phyloP scores from a whole-genome alignment of 768 basidiomycete species.

The Lactifluus echinatus region DNA sequence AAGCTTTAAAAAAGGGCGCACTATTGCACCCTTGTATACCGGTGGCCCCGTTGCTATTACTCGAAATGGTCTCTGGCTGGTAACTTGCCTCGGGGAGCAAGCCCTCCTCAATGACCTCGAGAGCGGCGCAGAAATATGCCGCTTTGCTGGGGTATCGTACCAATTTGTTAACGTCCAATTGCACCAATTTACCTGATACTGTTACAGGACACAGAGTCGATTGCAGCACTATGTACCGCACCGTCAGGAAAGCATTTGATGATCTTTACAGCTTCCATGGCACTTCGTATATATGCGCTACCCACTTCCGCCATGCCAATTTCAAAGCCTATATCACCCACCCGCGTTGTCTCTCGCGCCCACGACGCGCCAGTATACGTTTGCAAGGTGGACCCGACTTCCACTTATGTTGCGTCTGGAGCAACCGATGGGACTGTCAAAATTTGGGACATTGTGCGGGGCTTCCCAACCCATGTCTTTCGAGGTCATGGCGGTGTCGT shows the following conservation, averaged over 20 bases:
- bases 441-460: constrained; percentile 86
- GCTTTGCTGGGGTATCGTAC: constrained; percentile 70
- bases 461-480: constrained; percentile 89
- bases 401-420: constrained; percentile 88
- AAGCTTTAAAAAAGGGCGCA: constrained; percentile 70
- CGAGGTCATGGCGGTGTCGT: constrained; percentile 98
- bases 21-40: constrained; percentile 78
- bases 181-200: constrained; percentile 6
- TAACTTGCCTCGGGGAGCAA: constrained; percentile 84
- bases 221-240: constrained; percentile 78
- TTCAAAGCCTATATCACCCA: constrained; percentile 51
- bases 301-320: constrained; percentile 40
- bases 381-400: constrained; percentile 74
- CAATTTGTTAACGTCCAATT: background rate
- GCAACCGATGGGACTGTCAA: constrained; percentile 96
- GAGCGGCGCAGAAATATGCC: constrained; percentile 65
- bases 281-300: constrained; percentile 78
- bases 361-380: constrained; percentile 95
- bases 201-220: constrained; percentile 71
- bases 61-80: constrained; percentile 65
- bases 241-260: constrained; percentile 66
- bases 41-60: constrained; percentile 79
- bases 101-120: constrained; percentile 75
- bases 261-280: constrained; percentile 72
- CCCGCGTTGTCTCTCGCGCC: constrained; percentile 70